A percentile compares a stretch with the other conserved stretches of the same genome.
These are phyloP conservation scores for Alternaria consortialis DNA, from an alignment of 2,329 filamentous ascomycete species.

Conservation along the genomic window DNA sequence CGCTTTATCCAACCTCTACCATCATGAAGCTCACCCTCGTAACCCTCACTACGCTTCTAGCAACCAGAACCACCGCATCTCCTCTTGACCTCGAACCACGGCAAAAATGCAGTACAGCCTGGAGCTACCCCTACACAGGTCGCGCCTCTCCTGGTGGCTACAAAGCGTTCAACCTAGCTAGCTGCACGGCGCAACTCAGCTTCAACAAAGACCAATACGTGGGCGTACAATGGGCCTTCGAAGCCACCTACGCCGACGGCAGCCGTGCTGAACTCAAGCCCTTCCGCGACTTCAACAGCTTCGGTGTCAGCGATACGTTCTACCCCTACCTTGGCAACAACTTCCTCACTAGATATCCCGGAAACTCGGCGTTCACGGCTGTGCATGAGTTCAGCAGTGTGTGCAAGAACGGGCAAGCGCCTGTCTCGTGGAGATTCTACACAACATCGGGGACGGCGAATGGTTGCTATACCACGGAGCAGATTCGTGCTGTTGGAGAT, in stretches of 20 bases:
- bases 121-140: not conserved
- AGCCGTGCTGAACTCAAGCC: slow-evolving; percentile 7
- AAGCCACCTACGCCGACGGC: slow-evolving; percentile 17
- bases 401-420: slow-evolving; percentile 12
- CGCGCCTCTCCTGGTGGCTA: slow-evolving; percentile 2
- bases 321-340: slow-evolving; percentile 17
- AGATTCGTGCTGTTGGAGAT: not conserved
- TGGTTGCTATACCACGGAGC: slow-evolving; percentile 4
- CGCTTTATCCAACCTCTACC: not conserved
- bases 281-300: slow-evolving; percentile 4
- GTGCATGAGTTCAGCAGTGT: slow-evolving; percentile 19
- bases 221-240: slow-evolving; percentile 15
- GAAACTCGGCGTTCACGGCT: slow-evolving; percentile 15
- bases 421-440: slow-evolving; percentile 17
- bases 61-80: not conserved
- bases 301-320: slow-evolving; percentile 14
- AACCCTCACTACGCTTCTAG: not conserved
- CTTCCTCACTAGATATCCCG: slow-evolving; percentile 12
- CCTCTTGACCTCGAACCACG: not conserved
- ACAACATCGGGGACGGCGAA: not conserved
- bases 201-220: slow-evolving; percentile 19
- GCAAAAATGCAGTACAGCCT: not conserved
- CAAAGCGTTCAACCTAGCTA: slow-evolving; percentile 12
- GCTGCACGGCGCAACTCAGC: slow-evolving; percentile 14
- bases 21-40: not conserved